These are phyloP conservation scores for Ustilaginoidea virens DNA, from an alignment of 2,329 filamentous ascomycete species.

Conservation along the genomic window DNA sequence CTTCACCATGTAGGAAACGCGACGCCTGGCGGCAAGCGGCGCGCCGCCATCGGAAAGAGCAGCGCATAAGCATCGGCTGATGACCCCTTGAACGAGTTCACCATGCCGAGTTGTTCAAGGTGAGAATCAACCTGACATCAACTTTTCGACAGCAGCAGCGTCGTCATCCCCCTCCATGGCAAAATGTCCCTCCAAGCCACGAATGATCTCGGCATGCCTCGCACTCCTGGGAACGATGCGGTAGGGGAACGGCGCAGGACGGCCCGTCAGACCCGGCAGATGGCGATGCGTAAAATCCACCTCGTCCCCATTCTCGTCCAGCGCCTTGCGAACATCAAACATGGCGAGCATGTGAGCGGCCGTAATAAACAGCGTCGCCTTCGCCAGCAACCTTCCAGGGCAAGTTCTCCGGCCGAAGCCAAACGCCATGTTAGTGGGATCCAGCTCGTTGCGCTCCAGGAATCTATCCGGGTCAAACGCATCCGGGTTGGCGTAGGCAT, in stretches of 20 bases:
- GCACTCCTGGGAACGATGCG: constrained; percentile 4
- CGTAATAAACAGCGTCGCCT: constrained; percentile 15
- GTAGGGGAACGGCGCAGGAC: constrained; percentile 1
- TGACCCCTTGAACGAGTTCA: no score
- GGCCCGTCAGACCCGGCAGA: constrained; percentile 2
- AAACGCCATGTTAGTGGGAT: constrained; percentile 14
- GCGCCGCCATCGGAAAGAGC: no score
- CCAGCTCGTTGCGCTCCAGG: constrained; percentile 13
- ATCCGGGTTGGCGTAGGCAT: constrained; percentile 37
- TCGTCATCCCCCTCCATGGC: no score
- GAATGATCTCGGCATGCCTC: constrained; percentile 3
- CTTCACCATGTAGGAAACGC: no score
- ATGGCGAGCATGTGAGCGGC: constrained; percentile 27
- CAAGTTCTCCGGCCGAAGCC: constrained; percentile 22
- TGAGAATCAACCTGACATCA: no score
- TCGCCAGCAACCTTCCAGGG: constrained; percentile 17
- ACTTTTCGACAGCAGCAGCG: no score
- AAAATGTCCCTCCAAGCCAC: no score
- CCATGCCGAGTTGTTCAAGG: no score
- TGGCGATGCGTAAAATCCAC: constrained; percentile 10
- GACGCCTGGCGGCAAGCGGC: no score
- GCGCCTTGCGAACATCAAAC: constrained; percentile 21
- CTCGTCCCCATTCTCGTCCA: constrained; percentile 18
- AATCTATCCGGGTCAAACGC: constrained; percentile 19
- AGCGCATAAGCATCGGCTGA: no score